Percentiles rank a stretch among this genome's conserved stretches.
These are phyloP conservation scores for Trichoderma gracile DNA, from an alignment of 2,329 filamentous ascomycete genomes.

Conservation along the genomic window DNA sequence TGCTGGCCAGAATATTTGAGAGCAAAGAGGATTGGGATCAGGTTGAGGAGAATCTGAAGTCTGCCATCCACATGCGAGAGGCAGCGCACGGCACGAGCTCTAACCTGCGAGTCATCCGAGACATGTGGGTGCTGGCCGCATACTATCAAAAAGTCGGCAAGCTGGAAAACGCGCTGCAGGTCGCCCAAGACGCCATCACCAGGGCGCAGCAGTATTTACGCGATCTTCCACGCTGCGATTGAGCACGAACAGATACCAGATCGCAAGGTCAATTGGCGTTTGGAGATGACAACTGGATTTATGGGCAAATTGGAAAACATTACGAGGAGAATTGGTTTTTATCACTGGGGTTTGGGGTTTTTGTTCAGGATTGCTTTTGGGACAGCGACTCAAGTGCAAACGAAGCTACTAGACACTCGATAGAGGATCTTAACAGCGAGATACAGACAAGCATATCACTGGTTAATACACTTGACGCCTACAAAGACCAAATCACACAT, in stretches of 20 bases:
- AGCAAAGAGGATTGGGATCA: conserved; percentile 36
- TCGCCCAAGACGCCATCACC: conserved; percentile 38
- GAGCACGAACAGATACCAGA: conserved; percentile 1
- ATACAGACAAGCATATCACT: too few relatives aligned
- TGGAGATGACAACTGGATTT: background rate
- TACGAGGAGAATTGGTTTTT: background rate
- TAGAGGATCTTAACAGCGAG: background rate
- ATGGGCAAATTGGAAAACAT: background rate
- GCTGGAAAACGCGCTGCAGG: conserved; percentile 33
- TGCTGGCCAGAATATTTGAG: conserved; percentile 41
- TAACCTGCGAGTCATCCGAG: conserved; percentile 41
- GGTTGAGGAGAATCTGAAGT: conserved; percentile 39
- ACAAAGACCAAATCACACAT: too few relatives aligned
- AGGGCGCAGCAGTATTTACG: conserved; percentile 38
- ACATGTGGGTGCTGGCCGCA: conserved; percentile 43
- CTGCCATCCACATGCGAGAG: conserved; percentile 40
- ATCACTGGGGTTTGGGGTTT: too few relatives aligned
- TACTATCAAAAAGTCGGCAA: conserved; percentile 39
- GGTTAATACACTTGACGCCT: too few relatives aligned
- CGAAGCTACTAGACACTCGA: too few relatives aligned
- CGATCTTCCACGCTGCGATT: conserved; percentile 29
- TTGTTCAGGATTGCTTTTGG: too few relatives aligned
- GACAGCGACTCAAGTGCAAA: too few relatives aligned
- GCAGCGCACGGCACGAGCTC: conserved; percentile 39
- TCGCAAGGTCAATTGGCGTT: conserved; percentile 21